phyloP scores from a whole-genome alignment of 2,329 filamentous ascomycete genomes.

The Thermothelomyces thermophilus region DNA sequence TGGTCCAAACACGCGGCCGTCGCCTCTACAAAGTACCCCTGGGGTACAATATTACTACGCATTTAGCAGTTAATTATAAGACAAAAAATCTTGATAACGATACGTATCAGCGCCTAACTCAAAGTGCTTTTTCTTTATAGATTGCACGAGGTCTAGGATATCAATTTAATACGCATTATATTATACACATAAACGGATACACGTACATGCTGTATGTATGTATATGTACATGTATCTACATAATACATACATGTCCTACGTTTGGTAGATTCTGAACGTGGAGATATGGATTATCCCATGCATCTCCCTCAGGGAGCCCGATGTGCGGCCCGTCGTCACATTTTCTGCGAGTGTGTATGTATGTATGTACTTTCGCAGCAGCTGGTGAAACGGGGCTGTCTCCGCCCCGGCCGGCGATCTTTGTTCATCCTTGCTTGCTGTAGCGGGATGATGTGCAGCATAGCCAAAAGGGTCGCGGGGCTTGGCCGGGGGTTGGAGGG shows the following conservation, averaged over 20 bases:
- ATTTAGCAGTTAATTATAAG: too few relatives aligned
- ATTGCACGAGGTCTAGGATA: too few relatives aligned
- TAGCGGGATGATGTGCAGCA: constrained; percentile 23
- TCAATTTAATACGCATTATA: too few relatives aligned
- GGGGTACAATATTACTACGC: too few relatives aligned
- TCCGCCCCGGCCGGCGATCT: constrained; percentile 10
- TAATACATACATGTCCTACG: neutral
- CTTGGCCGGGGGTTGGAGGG: neutral
- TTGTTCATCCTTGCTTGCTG: constrained; percentile 14
- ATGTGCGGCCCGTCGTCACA: neutral
- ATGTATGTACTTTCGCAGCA: too few relatives aligned
- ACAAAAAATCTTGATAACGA: too few relatives aligned
- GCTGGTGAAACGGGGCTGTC: neutral
- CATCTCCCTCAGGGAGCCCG: neutral
- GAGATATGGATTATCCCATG: constrained; percentile 4
- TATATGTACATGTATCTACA: too few relatives aligned
- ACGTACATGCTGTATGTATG: neutral
- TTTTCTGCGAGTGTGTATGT: too few relatives aligned
- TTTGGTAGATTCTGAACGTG: neutral
- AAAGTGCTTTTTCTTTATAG: too few relatives aligned
- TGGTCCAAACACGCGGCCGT: neutral
- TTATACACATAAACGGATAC: neutral
- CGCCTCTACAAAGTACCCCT: too few relatives aligned
- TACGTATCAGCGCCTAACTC: too few relatives aligned
- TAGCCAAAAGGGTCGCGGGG: constrained; percentile 1